Conservation (phyloP, 1,139 yeast species). For the Magnusiomyces fungicola region DNA sequence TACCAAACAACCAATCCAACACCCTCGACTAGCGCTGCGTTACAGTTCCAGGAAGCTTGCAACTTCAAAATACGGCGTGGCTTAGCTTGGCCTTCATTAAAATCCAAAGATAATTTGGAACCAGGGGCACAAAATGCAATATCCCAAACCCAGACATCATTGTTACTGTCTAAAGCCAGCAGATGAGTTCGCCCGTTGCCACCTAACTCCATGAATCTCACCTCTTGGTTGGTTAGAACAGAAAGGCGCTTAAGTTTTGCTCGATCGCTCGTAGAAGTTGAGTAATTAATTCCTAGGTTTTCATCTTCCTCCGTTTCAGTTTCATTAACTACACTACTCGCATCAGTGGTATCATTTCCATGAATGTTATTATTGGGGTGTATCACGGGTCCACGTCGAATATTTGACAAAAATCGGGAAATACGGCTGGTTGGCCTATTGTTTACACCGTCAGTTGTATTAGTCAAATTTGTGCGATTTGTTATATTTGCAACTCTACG, state of each 20-base stretch:
- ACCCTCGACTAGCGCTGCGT: constrained; percentile 44
- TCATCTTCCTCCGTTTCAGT: not conserved
- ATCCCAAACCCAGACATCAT: constrained; percentile 60
- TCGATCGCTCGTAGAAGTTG: not conserved
- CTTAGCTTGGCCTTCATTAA: constrained; percentile 14
- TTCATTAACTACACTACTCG: too few species aligned
- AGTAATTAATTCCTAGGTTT: constrained; percentile 6
- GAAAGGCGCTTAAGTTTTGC: constrained; percentile 6
- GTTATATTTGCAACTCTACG: too few species aligned
- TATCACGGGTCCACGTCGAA: too few species aligned
- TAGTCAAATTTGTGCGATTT: too few species aligned
- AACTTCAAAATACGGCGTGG: constrained; percentile 17
- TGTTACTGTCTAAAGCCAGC: constrained; percentile 50
- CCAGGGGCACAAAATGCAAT: constrained; percentile 34
- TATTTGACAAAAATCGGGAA: too few species aligned
- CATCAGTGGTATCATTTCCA: too few species aligned
- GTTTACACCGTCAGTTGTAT: too few species aligned
- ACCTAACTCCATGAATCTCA: constrained; percentile 43
- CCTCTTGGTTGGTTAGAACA: constrained; percentile 1
- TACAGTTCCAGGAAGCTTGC: constrained; percentile 48
- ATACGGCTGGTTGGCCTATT: too few species aligned
- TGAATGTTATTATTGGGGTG: too few species aligned
- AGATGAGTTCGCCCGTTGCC: constrained; percentile 59
- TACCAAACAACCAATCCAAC: constrained; percentile 61
- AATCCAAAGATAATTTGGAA: constrained; percentile 39